Conservation (phyloP, 305 asterid genomes). For the Solanum hybrid region DNA sequence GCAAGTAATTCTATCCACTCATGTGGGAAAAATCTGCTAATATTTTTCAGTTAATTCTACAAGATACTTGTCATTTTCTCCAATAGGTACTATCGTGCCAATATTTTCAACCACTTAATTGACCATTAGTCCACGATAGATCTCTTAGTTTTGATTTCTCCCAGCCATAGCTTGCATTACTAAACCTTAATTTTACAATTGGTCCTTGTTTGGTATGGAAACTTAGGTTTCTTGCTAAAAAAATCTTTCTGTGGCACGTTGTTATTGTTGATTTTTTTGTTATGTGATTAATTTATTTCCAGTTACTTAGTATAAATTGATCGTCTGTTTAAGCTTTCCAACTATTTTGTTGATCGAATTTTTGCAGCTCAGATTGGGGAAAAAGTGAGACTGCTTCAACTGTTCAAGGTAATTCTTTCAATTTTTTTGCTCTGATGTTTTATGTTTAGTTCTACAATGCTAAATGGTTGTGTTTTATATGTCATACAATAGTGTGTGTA, state of each 20-base stretch:
- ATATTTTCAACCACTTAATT: background rate
- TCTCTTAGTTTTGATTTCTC: background rate
- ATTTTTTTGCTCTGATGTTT: background rate
- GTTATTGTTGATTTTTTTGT: background rate
- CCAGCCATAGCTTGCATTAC: background rate
- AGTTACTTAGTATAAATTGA: background rate
- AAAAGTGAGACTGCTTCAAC: background rate
- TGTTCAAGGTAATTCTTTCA: background rate
- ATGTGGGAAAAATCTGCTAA: no score
- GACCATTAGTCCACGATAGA: accelerated
- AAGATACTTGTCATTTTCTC: no score
- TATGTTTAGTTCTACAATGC: background rate
- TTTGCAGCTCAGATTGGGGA: background rate
- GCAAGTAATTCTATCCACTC: background rate
- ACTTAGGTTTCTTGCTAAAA: background rate
- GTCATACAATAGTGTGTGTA: background rate
- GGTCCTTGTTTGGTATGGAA: background rate
- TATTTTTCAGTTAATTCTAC: background rate
- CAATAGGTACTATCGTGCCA: background rate
- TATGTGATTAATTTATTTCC: background rate
- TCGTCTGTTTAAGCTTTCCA: background rate
- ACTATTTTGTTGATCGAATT: background rate
- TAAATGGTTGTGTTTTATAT: background rate
- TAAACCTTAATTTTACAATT: background rate
- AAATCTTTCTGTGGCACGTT: background rate